Conservation (phyloP, 1,284 basidiomycete genomes). For the Cutaneotrichosporon sp. region DNA sequence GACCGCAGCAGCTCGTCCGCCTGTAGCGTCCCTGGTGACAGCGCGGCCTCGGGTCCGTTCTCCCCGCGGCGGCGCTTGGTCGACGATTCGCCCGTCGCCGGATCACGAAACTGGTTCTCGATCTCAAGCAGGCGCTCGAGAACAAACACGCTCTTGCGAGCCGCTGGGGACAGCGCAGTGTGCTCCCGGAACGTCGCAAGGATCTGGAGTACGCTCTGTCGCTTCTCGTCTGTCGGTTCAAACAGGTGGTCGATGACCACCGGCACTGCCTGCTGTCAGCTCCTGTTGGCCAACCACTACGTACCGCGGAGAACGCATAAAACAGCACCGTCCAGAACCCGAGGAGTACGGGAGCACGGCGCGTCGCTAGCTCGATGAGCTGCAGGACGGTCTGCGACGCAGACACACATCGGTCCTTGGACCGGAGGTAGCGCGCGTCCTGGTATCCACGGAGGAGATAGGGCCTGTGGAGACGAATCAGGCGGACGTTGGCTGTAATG, state of each 20-base stretch:
- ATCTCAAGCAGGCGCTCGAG: slow-evolving; percentile 23
- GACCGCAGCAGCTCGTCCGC: slow-evolving; percentile 14
- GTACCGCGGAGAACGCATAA: slow-evolving; percentile 25
- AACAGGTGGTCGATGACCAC: slow-evolving; percentile 26
- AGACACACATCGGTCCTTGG: slow-evolving; percentile 22
- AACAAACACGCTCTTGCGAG: slow-evolving; percentile 26
- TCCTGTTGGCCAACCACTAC: neutral
- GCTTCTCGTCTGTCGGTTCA: slow-evolving; percentile 22
- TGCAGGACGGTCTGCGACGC: slow-evolving; percentile 15
- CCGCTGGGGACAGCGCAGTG: slow-evolving; percentile 11
- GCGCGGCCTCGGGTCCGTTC: neutral
- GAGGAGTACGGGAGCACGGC: slow-evolving; percentile 17
- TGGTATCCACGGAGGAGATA: slow-evolving; percentile 27
- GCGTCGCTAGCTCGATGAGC: slow-evolving; percentile 21
- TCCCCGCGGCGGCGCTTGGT: slow-evolving; percentile 11
- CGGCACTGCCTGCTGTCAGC: slow-evolving; percentile 19
- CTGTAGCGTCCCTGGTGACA: neutral
- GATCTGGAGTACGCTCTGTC: slow-evolving; percentile 9
- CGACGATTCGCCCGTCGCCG: neutral
- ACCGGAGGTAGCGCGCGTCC: slow-evolving; percentile 18
- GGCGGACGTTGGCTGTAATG: slow-evolving; percentile 21
- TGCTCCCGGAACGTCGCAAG: slow-evolving; percentile 22
- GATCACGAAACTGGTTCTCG: slow-evolving; percentile 12
- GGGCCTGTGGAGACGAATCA: slow-evolving; percentile 23
- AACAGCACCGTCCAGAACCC: slow-evolving; percentile 26